Conservation (phyloP, 805 yeast species). For the Kuraishia capsulata region DNA sequence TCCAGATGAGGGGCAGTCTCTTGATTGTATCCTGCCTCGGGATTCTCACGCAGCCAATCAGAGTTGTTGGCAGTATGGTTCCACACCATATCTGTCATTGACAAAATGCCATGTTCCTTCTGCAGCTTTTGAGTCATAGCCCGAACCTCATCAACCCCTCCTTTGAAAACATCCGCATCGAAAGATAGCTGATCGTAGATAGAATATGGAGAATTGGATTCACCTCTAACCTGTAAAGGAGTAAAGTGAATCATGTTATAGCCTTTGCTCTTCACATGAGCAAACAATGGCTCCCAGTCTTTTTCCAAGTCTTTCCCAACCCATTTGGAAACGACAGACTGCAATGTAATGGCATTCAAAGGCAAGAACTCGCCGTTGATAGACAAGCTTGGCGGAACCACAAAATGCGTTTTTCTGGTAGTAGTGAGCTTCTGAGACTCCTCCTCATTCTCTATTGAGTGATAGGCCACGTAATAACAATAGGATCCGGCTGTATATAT, state of each 20-base stretch:
- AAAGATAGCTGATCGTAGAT: slow-evolving; percentile 77
- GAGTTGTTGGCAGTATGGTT: slow-evolving; percentile 95
- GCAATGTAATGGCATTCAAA: slow-evolving; percentile 71
- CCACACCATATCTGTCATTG: slow-evolving; percentile 88
- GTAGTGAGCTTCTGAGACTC: slow-evolving; percentile 23
- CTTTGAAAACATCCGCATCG: slow-evolving; percentile 58
- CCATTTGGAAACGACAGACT: slow-evolving; percentile 88
- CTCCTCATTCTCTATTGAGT: slow-evolving; percentile 21
- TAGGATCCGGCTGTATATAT: slow-evolving; percentile 73
- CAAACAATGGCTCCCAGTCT: slow-evolving; percentile 65
- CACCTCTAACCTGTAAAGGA: slow-evolving; percentile 85
- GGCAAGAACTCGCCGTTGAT: slow-evolving; percentile 51
- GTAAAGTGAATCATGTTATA: slow-evolving; percentile 96
- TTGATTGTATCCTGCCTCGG: slow-evolving; percentile 83
- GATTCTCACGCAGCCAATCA: slow-evolving; percentile 73
- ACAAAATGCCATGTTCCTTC: slow-evolving; percentile 48
- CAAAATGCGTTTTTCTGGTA: slow-evolving; percentile 61
- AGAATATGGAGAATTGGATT: slow-evolving; percentile 87
- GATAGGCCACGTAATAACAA: slow-evolving; percentile 61
- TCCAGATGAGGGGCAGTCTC: slow-evolving; percentile 84
- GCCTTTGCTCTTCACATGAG: slow-evolving; percentile 58
- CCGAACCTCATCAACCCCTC: slow-evolving; percentile 44
- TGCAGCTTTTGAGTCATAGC: slow-evolving; percentile 40
- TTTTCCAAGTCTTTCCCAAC: slow-evolving; percentile 52
- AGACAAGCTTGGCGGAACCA: slow-evolving; percentile 68